phyloP scores from a whole-genome alignment of 768 basidiomycete species.

The Russula foetens region DNA sequence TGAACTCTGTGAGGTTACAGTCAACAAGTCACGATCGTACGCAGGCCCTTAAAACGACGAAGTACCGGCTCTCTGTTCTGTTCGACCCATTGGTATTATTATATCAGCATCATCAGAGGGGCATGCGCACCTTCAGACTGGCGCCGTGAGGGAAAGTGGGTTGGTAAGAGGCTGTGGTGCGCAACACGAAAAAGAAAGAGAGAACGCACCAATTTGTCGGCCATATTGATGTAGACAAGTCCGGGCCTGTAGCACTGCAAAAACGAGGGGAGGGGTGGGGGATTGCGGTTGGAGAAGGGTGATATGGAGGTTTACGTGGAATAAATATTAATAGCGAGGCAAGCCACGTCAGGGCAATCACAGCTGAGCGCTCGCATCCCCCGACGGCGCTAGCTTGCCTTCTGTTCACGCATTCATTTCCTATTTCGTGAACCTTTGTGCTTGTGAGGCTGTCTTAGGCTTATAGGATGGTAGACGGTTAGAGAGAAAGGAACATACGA shows the following conservation, averaged over 20 bases:
- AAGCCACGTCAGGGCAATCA: too few relatives aligned
- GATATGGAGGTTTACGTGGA: too few relatives aligned
- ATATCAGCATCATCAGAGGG: neutral
- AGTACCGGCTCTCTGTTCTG: slow-evolving; percentile 89
- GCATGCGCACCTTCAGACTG: slow-evolving; percentile 50
- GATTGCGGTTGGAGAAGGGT: neutral
- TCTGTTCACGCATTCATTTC: too few relatives aligned
- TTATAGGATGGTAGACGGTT: too few relatives aligned
- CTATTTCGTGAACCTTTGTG: too few relatives aligned
- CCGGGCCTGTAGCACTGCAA: neutral
- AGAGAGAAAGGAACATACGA: too few relatives aligned
- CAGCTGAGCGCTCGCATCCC: too few relatives aligned
- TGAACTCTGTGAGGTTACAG: slow-evolving; percentile 63
- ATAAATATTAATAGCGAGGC: too few relatives aligned
- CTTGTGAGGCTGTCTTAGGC: too few relatives aligned
- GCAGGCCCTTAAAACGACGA: slow-evolving; percentile 11
- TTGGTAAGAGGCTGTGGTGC: neutral
- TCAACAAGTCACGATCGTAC: neutral
- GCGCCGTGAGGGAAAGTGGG: neutral
- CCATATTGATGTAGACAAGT: slow-evolving; percentile 30
- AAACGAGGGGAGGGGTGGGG: too few relatives aligned
- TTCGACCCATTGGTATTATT: neutral
- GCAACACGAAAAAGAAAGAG: slow-evolving; percentile 1
- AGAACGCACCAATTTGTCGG: slow-evolving; percentile 44
- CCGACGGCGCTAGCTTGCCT: too few relatives aligned